phyloP scores from a whole-genome alignment of 306 rosid species.

The Luffa aegyptiaca region DNA sequence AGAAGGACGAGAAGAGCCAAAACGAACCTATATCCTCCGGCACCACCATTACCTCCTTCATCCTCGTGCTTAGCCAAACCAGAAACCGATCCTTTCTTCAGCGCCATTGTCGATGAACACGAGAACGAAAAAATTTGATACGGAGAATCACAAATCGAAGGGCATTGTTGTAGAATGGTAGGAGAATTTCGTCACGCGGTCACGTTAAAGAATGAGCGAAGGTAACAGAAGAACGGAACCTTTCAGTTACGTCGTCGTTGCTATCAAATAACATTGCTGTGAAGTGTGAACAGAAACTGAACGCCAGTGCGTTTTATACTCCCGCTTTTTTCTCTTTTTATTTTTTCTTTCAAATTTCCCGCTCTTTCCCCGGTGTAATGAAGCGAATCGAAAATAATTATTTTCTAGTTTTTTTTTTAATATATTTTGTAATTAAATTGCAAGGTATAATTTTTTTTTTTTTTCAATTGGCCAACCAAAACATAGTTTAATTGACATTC shows the following conservation, averaged over 20 bases:
- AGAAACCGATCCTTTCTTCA: not conserved
- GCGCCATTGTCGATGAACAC: not conserved
- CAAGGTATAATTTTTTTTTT: not conserved
- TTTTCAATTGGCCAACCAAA: too few relatives aligned
- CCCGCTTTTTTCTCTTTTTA: not conserved
- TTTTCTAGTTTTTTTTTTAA: too few relatives aligned
- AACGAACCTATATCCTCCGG: not conserved
- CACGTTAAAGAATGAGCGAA: not conserved
- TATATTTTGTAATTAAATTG: too few relatives aligned
- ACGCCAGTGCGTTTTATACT: not conserved
- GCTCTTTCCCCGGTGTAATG: not conserved
- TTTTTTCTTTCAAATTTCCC: not conserved
- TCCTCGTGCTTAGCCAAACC: not conserved
- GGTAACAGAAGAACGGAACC: not conserved
- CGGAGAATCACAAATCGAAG: not conserved
- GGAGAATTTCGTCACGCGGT: not conserved
- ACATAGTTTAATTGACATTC: too few relatives aligned
- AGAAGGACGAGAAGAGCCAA: not conserved
- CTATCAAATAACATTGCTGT: not conserved
- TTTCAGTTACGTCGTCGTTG: conserved; percentile 1
- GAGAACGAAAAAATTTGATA: not conserved
- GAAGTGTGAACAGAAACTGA: not conserved
- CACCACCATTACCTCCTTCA: not conserved
- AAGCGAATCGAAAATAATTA: not conserved
- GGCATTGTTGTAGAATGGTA: not conserved